These are phyloP conservation scores for Blastobotrys arbuscula DNA, from an alignment of 1,139 yeast species.

Conservation along the genomic window DNA sequence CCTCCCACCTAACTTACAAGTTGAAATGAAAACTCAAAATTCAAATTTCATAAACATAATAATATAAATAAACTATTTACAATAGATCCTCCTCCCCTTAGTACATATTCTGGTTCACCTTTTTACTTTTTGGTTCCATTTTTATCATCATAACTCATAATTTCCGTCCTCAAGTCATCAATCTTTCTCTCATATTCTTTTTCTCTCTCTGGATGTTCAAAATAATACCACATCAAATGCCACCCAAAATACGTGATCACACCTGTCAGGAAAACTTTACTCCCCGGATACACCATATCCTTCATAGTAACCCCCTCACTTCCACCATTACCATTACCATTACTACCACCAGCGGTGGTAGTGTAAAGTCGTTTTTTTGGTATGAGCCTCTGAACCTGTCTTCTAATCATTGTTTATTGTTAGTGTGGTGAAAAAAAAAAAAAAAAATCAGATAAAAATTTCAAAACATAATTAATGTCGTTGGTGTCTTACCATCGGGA, in stretches of 20 bases:
- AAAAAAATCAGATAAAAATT: background rate
- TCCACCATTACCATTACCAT: background rate
- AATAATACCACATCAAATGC: conserved; percentile 20
- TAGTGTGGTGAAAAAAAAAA: background rate
- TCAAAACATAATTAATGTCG: conserved; percentile 5
- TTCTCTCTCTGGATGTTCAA: conserved; percentile 15
- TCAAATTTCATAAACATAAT: too few relatives aligned
- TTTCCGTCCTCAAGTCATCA: conserved; percentile 2
- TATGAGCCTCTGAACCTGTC: background rate
- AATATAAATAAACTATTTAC: too few relatives aligned
- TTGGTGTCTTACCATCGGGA: background rate
- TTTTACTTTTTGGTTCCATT: background rate
- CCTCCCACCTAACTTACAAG: too few relatives aligned
- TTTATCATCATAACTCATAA: conserved; percentile 6
- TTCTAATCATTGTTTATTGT: background rate
- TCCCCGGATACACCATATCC: conserved; percentile 14
- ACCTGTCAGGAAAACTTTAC: conserved; percentile 20
- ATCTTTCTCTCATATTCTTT: conserved; percentile 7
- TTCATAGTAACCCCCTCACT: background rate
- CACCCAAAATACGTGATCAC: conserved; percentile 22
- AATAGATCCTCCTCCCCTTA: too few relatives aligned
- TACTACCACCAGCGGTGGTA: background rate
- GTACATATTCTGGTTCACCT: too few relatives aligned
- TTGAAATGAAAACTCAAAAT: too few relatives aligned
- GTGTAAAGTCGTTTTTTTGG: background rate